These are phyloP conservation scores for Clarireedia paspali DNA, from an alignment of 2,329 filamentous ascomycete genomes.

Conservation along the genomic window DNA sequence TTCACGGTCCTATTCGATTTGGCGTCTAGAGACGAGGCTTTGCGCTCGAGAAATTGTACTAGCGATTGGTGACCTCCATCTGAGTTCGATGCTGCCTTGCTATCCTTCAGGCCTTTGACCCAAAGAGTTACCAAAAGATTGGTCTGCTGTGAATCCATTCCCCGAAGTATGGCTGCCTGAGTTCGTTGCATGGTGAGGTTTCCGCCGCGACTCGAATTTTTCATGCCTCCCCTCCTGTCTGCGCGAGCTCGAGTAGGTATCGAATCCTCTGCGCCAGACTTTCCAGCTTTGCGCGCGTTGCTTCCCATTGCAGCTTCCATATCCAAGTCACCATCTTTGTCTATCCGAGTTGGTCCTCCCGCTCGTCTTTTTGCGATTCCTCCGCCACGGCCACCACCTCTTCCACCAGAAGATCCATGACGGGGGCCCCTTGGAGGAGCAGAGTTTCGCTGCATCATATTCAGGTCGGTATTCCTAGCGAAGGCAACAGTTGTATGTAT, in stretches of 20 bases:
- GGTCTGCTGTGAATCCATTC: conserved; percentile 29
- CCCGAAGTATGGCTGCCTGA: conserved; percentile 31
- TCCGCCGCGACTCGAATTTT: conserved; percentile 26
- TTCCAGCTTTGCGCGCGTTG: conserved; percentile 22
- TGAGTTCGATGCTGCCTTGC: conserved; percentile 58
- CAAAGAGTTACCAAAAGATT: conserved; percentile 28
- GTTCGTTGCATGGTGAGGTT: conserved; percentile 24
- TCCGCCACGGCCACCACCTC: conserved; percentile 31
- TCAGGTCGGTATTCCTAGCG: too few relatives aligned
- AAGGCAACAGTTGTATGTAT: neutral
- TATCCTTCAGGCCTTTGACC: conserved; percentile 57
- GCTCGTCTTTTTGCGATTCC: conserved; percentile 42
- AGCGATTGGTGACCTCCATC: conserved; percentile 61
- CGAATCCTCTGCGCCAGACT: conserved; percentile 16
- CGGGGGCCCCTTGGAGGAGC: conserved; percentile 24
- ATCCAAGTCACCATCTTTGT: conserved; percentile 54
- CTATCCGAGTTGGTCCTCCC: conserved; percentile 34
- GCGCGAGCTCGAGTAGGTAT: conserved; percentile 12
- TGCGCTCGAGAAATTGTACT: conserved; percentile 63
- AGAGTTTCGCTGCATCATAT: conserved; percentile 15
- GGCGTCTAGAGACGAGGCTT: conserved; percentile 47
- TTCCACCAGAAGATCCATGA: conserved; percentile 23
- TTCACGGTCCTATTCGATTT: conserved; percentile 42
- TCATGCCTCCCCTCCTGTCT: conserved; percentile 27
- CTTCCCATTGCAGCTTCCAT: conserved; percentile 41